phyloP scores from a whole-genome alignment of 257 asterid species.

The Nicotiana tomentosiformis region DNA sequence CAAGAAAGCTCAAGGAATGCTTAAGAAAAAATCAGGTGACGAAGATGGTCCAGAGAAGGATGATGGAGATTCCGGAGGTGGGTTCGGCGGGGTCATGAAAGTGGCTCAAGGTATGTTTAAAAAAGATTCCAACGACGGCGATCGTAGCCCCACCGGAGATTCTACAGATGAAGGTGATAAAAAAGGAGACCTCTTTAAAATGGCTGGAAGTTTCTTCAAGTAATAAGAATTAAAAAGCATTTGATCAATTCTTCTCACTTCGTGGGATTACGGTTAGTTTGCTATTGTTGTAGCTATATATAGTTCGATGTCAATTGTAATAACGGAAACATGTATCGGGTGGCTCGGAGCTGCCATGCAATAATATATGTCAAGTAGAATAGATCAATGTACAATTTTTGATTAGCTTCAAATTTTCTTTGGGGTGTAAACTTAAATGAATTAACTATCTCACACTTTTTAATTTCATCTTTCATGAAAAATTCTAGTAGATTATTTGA shows the following conservation, averaged over 20 bases:
- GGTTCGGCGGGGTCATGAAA: neutral
- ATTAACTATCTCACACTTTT: neutral
- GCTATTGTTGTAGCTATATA: too few relatives aligned
- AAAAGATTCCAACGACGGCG: neutral
- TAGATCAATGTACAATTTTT: neutral
- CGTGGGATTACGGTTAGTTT: too few relatives aligned
- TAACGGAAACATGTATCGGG: neutral
- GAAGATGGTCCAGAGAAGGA: neutral
- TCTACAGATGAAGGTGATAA: neutral
- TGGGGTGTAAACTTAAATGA: neutral
- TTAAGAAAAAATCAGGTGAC: neutral
- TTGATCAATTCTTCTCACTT: too few relatives aligned
- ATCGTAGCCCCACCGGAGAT: neutral
- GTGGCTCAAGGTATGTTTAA: neutral
- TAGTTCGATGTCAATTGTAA: neutral
- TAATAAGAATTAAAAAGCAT: constrained; percentile 6
- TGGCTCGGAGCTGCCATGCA: neutral
- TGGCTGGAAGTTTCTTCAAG: constrained; percentile 50
- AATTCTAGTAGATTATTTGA: neutral
- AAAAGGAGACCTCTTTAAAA: neutral
- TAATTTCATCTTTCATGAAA: neutral
- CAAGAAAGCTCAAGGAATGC: neutral
- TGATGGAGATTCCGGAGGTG: neutral
- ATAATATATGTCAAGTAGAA: neutral
- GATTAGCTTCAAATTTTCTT: neutral